Evolutionary conservation across 805 yeast genomes (phyloP).

Genomic region (Metschnikowia similis): DNA sequence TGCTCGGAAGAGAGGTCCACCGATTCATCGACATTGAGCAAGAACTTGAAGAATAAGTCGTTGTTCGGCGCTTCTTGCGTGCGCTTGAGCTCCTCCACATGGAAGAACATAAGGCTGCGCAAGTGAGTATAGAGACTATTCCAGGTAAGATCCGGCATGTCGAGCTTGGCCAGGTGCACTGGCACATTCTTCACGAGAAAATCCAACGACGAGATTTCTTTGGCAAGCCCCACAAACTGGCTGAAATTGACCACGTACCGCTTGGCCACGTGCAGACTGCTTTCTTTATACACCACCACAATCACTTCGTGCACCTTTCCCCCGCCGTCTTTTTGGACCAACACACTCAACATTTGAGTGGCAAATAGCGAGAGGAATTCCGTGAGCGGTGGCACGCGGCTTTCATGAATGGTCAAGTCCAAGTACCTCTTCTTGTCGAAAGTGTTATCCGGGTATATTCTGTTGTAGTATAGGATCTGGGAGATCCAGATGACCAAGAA

Average conservation of each 20-base stretch:
- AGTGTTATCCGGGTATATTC: constrained; percentile 50
- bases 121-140: constrained; percentile 29
- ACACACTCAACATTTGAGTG: constrained; percentile 20
- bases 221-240: constrained; percentile 25
- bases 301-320: constrained; percentile 29
- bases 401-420: constrained; percentile 38
- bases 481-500: constrained; percentile 50
- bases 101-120: constrained; percentile 27
- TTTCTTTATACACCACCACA: constrained; percentile 35
- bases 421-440: constrained; percentile 43
- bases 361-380: constrained; percentile 40
- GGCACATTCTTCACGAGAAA: constrained; percentile 13
- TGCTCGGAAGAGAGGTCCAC: constrained; percentile 14
- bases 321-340: constrained; percentile 18
- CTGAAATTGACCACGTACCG: constrained; percentile 37
- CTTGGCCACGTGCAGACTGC: constrained; percentile 26
- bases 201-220: constrained; percentile 12
- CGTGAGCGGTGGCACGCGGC: constrained; percentile 45
- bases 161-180: constrained; percentile 22
- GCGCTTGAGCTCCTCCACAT: constrained; percentile 28
- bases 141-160: constrained; percentile 29
- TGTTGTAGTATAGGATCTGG: constrained; percentile 49
- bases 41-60: constrained; percentile 21
- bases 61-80: constrained; percentile 4
- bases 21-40: constrained; percentile 24